Conservation (phyloP, 331 rosid species). For the Telfairia occidentalis region DNA sequence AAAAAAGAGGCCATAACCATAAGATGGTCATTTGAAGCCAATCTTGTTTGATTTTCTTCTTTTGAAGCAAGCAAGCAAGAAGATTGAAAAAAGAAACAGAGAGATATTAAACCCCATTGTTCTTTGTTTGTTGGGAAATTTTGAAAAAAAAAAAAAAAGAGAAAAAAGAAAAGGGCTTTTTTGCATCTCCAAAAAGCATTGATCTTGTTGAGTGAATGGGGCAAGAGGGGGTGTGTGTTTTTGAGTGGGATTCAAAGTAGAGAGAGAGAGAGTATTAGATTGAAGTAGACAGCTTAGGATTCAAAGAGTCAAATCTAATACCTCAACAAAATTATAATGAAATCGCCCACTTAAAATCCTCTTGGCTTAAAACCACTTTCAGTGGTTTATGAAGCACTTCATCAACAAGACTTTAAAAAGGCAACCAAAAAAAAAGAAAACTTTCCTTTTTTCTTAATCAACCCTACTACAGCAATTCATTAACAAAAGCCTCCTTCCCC, state of each 20-base stretch:
- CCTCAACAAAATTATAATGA: background rate
- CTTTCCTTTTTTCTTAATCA: background rate
- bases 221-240: background rate
- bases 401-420: slow-evolving; percentile 3
- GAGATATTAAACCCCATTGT: background rate
- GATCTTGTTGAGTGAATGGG: background rate
- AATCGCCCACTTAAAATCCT: background rate
- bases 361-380: background rate
- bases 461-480: background rate
- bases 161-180: background rate
- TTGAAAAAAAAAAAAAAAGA: background rate
- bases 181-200: background rate
- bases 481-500: background rate
- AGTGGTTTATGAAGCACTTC: background rate
- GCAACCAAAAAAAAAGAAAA: background rate
- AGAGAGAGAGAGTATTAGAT: background rate
- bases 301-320: background rate
- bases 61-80: background rate
- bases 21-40: background rate
- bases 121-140: background rate
- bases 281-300: background rate
- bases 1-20: too few species aligned
- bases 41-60: slow-evolving; percentile 10
- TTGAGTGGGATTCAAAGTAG: background rate
- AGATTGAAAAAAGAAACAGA: background rate